Conservation (phyloP, 495 filamentous ascomycete genomes). For the Neohortaea acidophila region DNA sequence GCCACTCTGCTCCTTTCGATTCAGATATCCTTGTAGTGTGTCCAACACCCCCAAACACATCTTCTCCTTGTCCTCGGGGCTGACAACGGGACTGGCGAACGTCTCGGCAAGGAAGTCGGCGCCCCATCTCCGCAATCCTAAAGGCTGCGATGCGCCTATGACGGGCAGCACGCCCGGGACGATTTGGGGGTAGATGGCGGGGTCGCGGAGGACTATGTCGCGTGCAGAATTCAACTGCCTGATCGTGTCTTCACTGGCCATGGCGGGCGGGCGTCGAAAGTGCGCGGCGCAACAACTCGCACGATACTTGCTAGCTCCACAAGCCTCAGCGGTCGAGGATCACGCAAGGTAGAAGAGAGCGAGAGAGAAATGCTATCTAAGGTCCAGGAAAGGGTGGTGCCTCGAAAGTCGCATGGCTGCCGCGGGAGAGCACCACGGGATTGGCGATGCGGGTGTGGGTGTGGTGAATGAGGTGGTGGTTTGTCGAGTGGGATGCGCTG, state of each 20-base stretch:
- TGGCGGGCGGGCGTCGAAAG: too few relatives aligned
- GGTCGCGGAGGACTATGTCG: slow-evolving; percentile 68
- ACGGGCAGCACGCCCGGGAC: slow-evolving; percentile 80
- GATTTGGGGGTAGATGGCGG: slow-evolving; percentile 74
- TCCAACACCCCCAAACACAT: slow-evolving; percentile 57
- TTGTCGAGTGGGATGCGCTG: too few relatives aligned
- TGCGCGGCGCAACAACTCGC: too few relatives aligned
- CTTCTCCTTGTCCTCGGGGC: slow-evolving; percentile 57
- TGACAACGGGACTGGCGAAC: slow-evolving; percentile 71
- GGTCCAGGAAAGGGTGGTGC: too few relatives aligned
- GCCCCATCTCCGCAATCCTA: slow-evolving; percentile 88
- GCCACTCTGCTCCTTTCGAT: slow-evolving; percentile 34
- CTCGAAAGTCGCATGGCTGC: too few relatives aligned
- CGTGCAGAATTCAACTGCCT: slow-evolving; percentile 75
- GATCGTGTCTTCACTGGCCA: slow-evolving; percentile 28
- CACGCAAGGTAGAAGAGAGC: too few relatives aligned
- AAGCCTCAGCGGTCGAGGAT: too few relatives aligned
- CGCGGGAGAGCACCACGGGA: too few relatives aligned
- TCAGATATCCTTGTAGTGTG: slow-evolving; percentile 55
- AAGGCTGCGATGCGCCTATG: slow-evolving; percentile 52
- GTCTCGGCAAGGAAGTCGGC: slow-evolving; percentile 92
- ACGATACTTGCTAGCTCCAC: too few relatives aligned
- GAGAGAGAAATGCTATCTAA: too few relatives aligned
- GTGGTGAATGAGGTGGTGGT: too few relatives aligned
- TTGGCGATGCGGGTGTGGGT: too few relatives aligned